A percentile compares a stretch with the other conserved stretches of the same genome.
Conservation (phyloP, 177 flowering plant species). For the Vitis hybrid region DNA sequence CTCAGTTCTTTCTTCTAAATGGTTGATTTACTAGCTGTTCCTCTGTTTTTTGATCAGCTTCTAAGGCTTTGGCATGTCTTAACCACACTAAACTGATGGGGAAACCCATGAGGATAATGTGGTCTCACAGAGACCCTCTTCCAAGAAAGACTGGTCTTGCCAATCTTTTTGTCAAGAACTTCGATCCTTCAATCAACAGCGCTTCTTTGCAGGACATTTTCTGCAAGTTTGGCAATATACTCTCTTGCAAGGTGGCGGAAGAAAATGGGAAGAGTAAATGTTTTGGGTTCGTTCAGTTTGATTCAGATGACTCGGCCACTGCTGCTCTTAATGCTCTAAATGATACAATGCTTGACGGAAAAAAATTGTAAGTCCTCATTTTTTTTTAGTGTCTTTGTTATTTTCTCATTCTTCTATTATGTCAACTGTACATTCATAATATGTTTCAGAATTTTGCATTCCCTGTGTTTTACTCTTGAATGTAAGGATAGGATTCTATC, state of each 20-base stretch:
- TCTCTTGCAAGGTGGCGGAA: slow-evolving; percentile 38
- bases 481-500: no score
- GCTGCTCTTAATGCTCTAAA: slow-evolving; percentile 29
- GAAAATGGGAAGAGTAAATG: slow-evolving; percentile 36
- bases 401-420: not conserved
- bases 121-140: slow-evolving; percentile 27
- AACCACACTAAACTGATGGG: slow-evolving; percentile 31
- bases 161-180: slow-evolving; percentile 38
- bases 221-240: slow-evolving; percentile 24
- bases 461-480: no score
- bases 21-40: not conserved
- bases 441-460: no score
- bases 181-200: slow-evolving; percentile 18
- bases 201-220: slow-evolving; percentile 22
- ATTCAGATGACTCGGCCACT: slow-evolving; percentile 25
- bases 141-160: slow-evolving; percentile 21
- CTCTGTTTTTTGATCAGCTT: slow-evolving; percentile 20
- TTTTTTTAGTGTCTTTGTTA: not conserved
- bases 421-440: no score
- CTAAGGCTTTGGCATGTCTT: slow-evolving; percentile 19
- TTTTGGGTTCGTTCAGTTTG: slow-evolving; percentile 39
- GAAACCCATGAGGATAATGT: slow-evolving; percentile 35
- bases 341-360: slow-evolving; percentile 26
- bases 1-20: not conserved
- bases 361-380: slow-evolving; percentile 30